Evolutionary conservation across 441 rosid genomes (phyloP), one percentile per base, ranked within the genome.

Genomic region (Brassica balearica): DNA sequence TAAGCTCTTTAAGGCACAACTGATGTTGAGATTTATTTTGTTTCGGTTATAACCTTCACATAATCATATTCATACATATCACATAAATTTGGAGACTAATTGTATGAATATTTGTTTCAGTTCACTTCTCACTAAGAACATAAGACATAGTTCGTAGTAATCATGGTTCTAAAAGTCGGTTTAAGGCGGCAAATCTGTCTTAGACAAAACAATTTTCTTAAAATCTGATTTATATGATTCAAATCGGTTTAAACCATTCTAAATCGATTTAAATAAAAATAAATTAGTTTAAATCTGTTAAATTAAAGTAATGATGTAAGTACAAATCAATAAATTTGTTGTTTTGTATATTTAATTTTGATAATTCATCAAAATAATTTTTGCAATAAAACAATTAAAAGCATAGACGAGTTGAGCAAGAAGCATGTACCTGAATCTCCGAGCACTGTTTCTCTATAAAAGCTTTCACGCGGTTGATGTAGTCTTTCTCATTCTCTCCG

Each of bases 361-460:
- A 29, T 29, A 29, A 29, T 29, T 29, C 34, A 29, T 29, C 34
- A 29, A 29, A 29, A 29, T 29, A 29, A 29, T 5, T 29, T 29
- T 29, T 29, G 36, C 36, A 32, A 70, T 64, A 32, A 63, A 23
- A 23, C 3, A 23, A 64, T 17, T 5, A 56, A 23, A 71, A 62
- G 43, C 46, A 70, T 71, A 59, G 15, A 72, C 3, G 32, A 48
- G 32, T 14, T 36, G 76, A 48, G 71, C 55, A 59, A 73, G 34
- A 72, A 72, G 67, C 4, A 1, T 2, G 14, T 79, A 90, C 98
- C 97, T 94, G 97, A 80, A 94, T 89, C 86, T 94, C 97, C 9
- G 86, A 85, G 84, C 98, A 94, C 76, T 94, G 97, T 85, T 86
- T 90, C 87, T 89, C 96, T 72, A 92, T 73, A 78, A 94, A 94